Percentiles rank a stretch among this genome's conserved stretches.
phyloP scores from a whole-genome alignment of 1,284 basidiomycete species.

The Marasmius oreades region DNA sequence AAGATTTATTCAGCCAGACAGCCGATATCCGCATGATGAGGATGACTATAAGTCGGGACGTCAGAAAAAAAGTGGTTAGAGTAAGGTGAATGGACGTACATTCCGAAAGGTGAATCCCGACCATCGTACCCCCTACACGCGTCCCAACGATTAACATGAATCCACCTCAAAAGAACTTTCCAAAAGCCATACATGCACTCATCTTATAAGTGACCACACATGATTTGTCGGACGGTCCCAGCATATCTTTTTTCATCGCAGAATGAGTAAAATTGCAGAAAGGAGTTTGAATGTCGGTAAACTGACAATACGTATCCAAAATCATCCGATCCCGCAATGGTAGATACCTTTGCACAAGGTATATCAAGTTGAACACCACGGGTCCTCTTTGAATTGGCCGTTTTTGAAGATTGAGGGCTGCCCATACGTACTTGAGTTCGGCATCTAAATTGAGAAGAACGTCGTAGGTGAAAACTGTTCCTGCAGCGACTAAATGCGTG shows the following conservation, averaged over 20 bases:
- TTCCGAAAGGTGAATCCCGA: not conserved
- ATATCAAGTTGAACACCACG: not conserved
- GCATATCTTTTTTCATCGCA: not conserved
- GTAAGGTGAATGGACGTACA: not conserved
- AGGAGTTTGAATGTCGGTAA: not conserved
- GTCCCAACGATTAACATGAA: too few relatives aligned
- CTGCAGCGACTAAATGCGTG: not conserved
- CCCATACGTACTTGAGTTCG: not conserved
- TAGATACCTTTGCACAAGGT: not conserved
- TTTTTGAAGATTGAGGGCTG: not conserved
- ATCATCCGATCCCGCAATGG: not conserved
- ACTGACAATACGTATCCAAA: not conserved
- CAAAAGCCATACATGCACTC: too few relatives aligned
- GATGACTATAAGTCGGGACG: not conserved
- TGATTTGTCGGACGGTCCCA: not conserved
- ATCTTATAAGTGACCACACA: not conserved
- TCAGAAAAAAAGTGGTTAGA: not conserved
- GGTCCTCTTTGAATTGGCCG: not conserved
- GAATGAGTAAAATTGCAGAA: not conserved
- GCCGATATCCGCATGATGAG: not conserved
- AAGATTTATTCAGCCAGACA: not conserved
- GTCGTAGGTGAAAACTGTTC: not conserved
- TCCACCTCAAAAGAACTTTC: too few relatives aligned
- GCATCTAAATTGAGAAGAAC: not conserved
- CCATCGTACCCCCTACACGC: too few relatives aligned